Evolutionary conservation across 106 monocot species (phyloP), one percentile per base, ranked within the genome.

Genomic region (Phalaenopsis aphrodite): DNA sequence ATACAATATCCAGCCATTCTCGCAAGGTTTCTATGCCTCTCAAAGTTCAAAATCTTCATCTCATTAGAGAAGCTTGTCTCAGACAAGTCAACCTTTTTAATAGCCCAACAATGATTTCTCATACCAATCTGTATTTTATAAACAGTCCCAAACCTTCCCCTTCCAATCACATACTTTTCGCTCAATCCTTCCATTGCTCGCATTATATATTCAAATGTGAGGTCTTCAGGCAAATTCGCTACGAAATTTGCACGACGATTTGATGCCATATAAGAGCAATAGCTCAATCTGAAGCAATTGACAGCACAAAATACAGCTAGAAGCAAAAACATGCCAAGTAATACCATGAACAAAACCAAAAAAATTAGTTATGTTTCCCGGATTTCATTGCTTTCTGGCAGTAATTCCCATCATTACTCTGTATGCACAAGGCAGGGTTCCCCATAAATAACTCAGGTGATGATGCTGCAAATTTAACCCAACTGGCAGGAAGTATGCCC

Each of bases 141-240:
- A 65, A 94, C 94, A 41, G 88, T 88, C 8, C 94, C 91, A 85
- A 88, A 85, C 66, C 79, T 89, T 69, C 94, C 94, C 73, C 82
- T 91, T 30, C 94, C 91, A 73, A 94, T 89, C 37, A 91, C 80
- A 85, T 89, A 87, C 74, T 94, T 86, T 23, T 94, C 94, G 55
- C 87, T 89, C 79, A 86, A 81, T 8, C 88, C 87, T 56, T 91
- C 91, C 14, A 91, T 91, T 3, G 81, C 85, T 55, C 79, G 80
- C 77, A 94, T 42, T 79, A 94, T 89, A 76, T 88, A 87, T 73
- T 91, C 87, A 55, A 85, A 89, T 58, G 89, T 86, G 23, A 94
- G 55, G 66, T 89, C 89, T 39, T 88, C 81, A 37, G 94, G 94
- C 52, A 94, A 82, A 58, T 84, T 83, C 80, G 77, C 74, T 2